Base-by-base conservation (phyloP, 331 rosid genomes). In the Pyrus hybrid region DNA sequence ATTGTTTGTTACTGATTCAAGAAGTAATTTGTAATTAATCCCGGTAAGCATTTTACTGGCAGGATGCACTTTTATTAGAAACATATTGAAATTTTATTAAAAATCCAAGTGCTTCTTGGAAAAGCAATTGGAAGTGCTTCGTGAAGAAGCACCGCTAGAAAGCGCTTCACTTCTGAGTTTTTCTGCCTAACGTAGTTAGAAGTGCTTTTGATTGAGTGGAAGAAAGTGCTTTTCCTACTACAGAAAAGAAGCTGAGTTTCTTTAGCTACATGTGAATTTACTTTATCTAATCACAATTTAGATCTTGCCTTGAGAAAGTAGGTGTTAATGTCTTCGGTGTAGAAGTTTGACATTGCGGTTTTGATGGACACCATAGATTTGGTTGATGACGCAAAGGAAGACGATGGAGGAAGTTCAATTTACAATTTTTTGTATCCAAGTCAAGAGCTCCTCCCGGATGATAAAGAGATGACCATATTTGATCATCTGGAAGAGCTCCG, bases 401-500 rank as follows among this genome's bases (percentile, higher is more conserved):
- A 76, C 43, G 82, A 88, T 62, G 87, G 71, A 47, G 84, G 78
- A 76, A 62, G 91, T 82, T 70, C 87, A 14, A 4, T 93, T n/a
- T 91, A 85, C 77, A 85, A 90, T 63, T 87, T 93, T 80, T 89
- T 93, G 37, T 90, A 93, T 80, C 98, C 97, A 7, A 73, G 69
- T 82, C 88, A 90, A 86, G 98, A 93, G 79, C 95, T 91, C 67
- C 92, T 93, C 67, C 97, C 98, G 3, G 97, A 93, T 67, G 98
- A 91, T 80, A 91, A 86, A 84, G 98, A 93, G 83, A 91, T 93
- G 98, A 90, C 80, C 64, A 60, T 93, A 83, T 91, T 88, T 77
- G 98, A 93, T 84, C 96, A 93, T 83, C 95, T 93, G 18, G 98
- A 93, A 86, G 97, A 93, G 88, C 88, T 93, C 58, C 93, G 97